phyloP scores from a whole-genome alignment of 805 yeast genomes.

The Teunomyces stri region DNA sequence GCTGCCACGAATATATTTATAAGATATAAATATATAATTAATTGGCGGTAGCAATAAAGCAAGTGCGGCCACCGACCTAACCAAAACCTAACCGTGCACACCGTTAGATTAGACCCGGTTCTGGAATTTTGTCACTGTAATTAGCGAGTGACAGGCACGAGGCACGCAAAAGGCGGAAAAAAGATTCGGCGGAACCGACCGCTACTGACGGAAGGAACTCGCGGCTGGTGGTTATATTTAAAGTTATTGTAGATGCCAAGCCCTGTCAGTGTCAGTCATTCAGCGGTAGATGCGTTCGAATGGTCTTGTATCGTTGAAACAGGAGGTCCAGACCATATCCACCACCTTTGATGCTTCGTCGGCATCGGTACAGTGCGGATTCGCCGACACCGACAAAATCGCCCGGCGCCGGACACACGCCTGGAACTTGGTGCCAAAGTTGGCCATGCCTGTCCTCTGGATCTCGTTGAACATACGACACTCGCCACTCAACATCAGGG shows the following conservation, averaged over 20 bases:
- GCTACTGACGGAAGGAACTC: too few species aligned
- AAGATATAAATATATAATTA: too few species aligned
- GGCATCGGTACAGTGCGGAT: conserved; percentile 73
- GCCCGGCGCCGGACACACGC: conserved; percentile 90
- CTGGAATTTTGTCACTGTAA: too few species aligned
- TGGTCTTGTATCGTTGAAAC: conserved; percentile 94
- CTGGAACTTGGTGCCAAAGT: conserved; percentile 81
- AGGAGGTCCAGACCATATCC: conserved; percentile 85
- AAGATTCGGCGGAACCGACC: not conserved
- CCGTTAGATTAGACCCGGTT: not conserved
- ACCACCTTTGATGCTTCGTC: conserved; percentile 79
- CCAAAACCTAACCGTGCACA: not conserved
- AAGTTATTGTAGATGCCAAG: too few species aligned
- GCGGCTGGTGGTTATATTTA: too few species aligned
- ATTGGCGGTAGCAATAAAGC: not conserved
- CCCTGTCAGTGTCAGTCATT: conserved; percentile 1
- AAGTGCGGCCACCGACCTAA: not conserved
- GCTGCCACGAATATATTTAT: too few species aligned
- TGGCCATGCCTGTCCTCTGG: conserved; percentile 48
- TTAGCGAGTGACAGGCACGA: too few species aligned
- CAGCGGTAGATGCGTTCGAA: conserved; percentile 86
- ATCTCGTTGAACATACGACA: conserved; percentile 89
- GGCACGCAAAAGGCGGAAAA: too few species aligned
- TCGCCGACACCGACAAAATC: conserved; percentile 73
- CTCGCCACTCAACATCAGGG: conserved; percentile 90